Evolutionary conservation across 2,329 filamentous ascomycete genomes (phyloP).

Genomic region (Aspergillus sp.): DNA sequence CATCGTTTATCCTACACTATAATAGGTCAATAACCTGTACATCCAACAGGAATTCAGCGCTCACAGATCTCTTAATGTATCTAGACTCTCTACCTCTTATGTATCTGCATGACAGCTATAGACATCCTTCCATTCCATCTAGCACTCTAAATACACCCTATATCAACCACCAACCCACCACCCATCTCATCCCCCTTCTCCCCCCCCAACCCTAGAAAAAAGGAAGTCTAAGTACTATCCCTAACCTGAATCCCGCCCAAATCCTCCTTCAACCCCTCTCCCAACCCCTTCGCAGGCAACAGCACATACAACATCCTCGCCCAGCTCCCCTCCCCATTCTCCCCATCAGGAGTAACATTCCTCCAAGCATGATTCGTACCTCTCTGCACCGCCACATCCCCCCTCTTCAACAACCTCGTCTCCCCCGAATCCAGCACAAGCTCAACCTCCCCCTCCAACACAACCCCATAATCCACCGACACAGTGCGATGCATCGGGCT

Average conservation of each 20-base stretch:
- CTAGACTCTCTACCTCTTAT: no score
- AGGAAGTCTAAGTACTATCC: slow-evolving; percentile 22
- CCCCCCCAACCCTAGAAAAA: neutral
- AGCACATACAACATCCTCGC: slow-evolving; percentile 34
- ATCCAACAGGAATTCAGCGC: no score
- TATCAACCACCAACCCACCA: neutral
- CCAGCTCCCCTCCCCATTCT: slow-evolving; percentile 22
- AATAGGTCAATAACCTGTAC: no score
- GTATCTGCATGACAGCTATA: no score
- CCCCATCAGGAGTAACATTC: slow-evolving; percentile 32
- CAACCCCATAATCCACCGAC: slow-evolving; percentile 55
- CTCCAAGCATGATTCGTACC: slow-evolving; percentile 43
- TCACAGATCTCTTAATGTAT: no score
- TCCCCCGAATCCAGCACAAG: slow-evolving; percentile 54
- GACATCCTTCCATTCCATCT: no score
- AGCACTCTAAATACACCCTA: neutral
- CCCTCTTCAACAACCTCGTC: slow-evolving; percentile 47
- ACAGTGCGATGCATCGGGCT: slow-evolving; percentile 55
- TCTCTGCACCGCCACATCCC: slow-evolving; percentile 58
- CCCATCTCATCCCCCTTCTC: no score
- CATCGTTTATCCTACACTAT: no score
- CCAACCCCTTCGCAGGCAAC: slow-evolving; percentile 25
- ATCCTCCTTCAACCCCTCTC: slow-evolving; percentile 19
- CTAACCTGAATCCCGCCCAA: slow-evolving; percentile 19
- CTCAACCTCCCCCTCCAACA: slow-evolving; percentile 55